These are phyloP conservation scores for Lolium multiflorum DNA, from an alignment of 176 grass and related monocot genomes.

Conservation along the genomic window DNA sequence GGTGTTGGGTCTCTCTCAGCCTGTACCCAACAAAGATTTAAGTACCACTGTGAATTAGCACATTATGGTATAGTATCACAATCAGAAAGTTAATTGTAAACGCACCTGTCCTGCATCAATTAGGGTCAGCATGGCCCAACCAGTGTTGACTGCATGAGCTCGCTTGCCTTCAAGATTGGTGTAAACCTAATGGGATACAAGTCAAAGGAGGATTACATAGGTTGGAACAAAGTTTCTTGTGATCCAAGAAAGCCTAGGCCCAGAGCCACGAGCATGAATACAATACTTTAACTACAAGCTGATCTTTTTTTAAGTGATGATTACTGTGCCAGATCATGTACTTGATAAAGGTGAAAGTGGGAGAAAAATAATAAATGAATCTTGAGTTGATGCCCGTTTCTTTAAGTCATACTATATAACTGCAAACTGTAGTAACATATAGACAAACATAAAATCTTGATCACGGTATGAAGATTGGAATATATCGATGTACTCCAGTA, in stretches of 20 bases:
- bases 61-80: conserved; percentile 19
- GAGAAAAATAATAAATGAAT: conserved; percentile 1
- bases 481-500: conserved; percentile 3
- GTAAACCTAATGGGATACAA: conserved; percentile 74
- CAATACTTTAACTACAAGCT: background rate
- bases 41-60: conserved; percentile 9
- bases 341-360: background rate
- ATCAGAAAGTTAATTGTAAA: conserved; percentile 27
- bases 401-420: background rate
- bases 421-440: conserved; percentile 5
- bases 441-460: conserved; percentile 11
- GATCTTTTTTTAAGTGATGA: background rate
- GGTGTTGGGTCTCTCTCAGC: conserved; percentile 77
- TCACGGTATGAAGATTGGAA: background rate
- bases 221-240: background rate
- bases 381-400: background rate
- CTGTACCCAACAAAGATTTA: conserved; percentile 41
- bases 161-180: conserved; percentile 79
- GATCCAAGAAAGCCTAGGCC: background rate
- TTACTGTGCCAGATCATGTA: background rate
- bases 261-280: background rate
- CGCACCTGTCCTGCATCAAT: conserved; percentile 89
- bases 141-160: conserved; percentile 88
- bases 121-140: conserved; percentile 85
- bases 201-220: conserved; percentile 4